Conservation (phyloP, 345 rosid species). For the Stellera chamaejasme region DNA sequence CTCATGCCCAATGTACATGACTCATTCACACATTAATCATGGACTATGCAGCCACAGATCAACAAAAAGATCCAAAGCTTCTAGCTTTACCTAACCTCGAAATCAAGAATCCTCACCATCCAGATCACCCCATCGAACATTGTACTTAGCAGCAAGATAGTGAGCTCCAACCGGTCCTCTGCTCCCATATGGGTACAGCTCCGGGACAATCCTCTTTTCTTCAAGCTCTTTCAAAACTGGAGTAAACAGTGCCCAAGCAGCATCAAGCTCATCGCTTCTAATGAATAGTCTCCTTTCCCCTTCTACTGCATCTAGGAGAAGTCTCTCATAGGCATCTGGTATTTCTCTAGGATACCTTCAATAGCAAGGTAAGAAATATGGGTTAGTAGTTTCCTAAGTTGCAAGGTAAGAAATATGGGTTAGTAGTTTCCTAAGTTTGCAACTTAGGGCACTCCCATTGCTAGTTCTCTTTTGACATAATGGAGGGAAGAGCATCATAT, state of each 20-base stretch:
- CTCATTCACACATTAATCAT: too few species aligned
- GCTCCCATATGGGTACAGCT: slow-evolving; percentile 85
- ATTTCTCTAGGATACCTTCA: slow-evolving; percentile 65
- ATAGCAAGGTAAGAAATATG: too few species aligned
- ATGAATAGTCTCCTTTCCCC: slow-evolving; percentile 80
- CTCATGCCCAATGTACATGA: too few species aligned
- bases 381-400: too few species aligned
- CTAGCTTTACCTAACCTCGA: too few species aligned
- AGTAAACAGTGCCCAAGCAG: slow-evolving; percentile 77
- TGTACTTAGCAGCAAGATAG: slow-evolving; percentile 88
- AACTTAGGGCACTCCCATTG: too few species aligned
- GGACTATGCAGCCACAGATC: too few species aligned
- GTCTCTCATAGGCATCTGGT: slow-evolving; percentile 90
- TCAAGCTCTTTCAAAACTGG: slow-evolving; percentile 70
- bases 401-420: too few species aligned
- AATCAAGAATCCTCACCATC: slow-evolving; percentile 29
- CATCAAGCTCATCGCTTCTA: slow-evolving; percentile 88
- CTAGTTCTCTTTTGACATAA: too few species aligned
- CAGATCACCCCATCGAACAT: slow-evolving; percentile 90
- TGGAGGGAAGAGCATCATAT: too few species aligned
- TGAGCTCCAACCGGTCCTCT: slow-evolving; percentile 87
- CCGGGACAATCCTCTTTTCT: slow-evolving; percentile 57
- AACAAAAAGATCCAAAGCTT: too few species aligned
- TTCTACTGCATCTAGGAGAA: slow-evolving; percentile 75
- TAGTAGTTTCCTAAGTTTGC: too few species aligned